Evolutionary conservation across 2,329 filamentous ascomycete genomes (phyloP).

Genomic region (Elsinoe australis): DNA sequence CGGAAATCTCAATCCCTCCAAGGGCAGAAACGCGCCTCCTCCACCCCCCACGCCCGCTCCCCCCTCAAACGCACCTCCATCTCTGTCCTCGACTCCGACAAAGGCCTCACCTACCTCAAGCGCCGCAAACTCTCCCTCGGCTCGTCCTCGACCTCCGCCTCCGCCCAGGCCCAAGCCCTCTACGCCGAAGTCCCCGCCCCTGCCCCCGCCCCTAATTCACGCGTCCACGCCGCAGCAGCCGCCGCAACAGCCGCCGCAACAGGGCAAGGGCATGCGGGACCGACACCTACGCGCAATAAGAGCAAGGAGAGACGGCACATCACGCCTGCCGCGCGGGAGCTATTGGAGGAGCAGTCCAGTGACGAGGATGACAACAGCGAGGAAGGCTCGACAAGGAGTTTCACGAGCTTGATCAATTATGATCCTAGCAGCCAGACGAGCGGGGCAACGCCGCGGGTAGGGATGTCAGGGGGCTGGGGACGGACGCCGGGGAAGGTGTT

Average conservation of each 20-base stretch:
- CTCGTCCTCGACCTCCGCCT: conserved; percentile 3
- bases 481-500: neutral
- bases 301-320: conserved; percentile 21
- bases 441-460: conserved; percentile 17
- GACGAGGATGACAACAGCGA: conserved; percentile 14
- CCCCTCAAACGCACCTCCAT: conserved; percentile 31
- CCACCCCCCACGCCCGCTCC: neutral
- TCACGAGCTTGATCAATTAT: conserved; percentile 44
- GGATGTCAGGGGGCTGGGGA: too few species aligned
- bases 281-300: neutral
- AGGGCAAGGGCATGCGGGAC: too few species aligned
- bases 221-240: neutral
- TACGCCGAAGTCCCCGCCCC: conserved; percentile 14
- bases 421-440: conserved; percentile 36
- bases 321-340: conserved; percentile 22
- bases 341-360: conserved; percentile 3
- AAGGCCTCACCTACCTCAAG: conserved; percentile 31
- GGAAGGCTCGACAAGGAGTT: conserved; percentile 21
- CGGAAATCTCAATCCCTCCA: neutral
- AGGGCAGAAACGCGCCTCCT: conserved; percentile 5
- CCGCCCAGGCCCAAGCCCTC: neutral
- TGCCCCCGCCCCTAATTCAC: neutral
- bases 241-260: conserved; percentile 3
- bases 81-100: conserved; percentile 26
- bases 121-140: conserved; percentile 23